Evolutionary conservation across 345 rosid genomes (phyloP).

Genomic region (Sisymbrium altissimum): DNA sequence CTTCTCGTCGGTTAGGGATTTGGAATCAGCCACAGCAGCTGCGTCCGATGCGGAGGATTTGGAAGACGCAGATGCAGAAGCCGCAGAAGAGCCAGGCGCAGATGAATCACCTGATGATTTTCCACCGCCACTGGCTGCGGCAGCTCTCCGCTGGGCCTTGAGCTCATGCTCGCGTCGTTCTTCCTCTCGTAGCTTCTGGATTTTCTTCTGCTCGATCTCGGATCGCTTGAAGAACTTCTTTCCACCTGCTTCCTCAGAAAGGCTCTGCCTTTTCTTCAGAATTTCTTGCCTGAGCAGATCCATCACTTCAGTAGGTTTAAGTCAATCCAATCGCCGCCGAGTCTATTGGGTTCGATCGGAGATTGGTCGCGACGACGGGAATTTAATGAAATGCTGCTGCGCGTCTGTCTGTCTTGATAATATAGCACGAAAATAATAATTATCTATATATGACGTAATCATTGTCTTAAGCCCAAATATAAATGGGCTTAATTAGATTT

Average conservation of each 20-base stretch:
- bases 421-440: neutral
- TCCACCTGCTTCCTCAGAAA: constrained; percentile 78
- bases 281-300: constrained; percentile 79
- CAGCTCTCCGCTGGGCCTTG: constrained; percentile 54
- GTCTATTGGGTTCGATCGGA: neutral
- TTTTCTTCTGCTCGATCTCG: constrained; percentile 82
- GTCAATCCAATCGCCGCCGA: constrained; percentile 23
- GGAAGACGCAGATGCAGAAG: constrained; percentile 34
- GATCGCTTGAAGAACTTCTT: constrained; percentile 79
- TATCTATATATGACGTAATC: constrained; percentile 16
- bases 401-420: neutral
- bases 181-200: constrained; percentile 86
- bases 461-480: neutral
- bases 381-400: neutral
- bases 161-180: constrained; percentile 87
- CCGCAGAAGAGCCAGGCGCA: constrained; percentile 32
- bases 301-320: constrained; percentile 35
- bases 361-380: neutral
- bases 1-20: constrained; percentile 69
- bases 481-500: constrained; percentile 8
- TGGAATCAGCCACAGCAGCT: constrained; percentile 49
- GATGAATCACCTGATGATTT: constrained; percentile 9
- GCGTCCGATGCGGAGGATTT: constrained; percentile 35
- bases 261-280: constrained; percentile 61
- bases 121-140: constrained; percentile 31